Evolutionary conservation across 352 stramenopile genomes (phyloP).

Genomic region (Pilasporangium apinafurcum): DNA sequence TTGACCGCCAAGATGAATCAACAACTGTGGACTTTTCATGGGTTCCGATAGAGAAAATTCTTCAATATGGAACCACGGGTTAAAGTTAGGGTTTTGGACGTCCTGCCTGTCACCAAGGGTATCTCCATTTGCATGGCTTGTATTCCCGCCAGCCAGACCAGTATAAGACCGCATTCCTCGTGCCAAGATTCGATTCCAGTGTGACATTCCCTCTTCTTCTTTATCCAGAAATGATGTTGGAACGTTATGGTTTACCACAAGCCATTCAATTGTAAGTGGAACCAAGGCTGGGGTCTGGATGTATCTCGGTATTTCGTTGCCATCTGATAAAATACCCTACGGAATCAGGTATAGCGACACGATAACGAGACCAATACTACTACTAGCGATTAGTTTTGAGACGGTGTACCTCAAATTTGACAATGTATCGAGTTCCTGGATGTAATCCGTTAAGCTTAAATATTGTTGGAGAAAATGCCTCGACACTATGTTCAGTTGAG

Average conservation of each 20-base stretch:
- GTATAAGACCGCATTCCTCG: constrained; percentile 28
- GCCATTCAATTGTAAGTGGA: constrained; percentile 37
- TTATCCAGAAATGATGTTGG: constrained; percentile 13
- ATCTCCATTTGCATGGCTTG: constrained; percentile 26
- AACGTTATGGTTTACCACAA: constrained; percentile 45
- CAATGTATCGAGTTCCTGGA: constrained; percentile 42
- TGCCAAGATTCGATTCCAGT: constrained; percentile 35
- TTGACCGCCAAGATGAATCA: constrained; percentile 59
- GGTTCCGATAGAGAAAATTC: constrained; percentile 43
- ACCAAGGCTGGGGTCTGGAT: constrained; percentile 30
- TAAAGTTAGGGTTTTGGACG: constrained; percentile 23
- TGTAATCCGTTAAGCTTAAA: constrained; percentile 55
- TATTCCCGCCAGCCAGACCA: constrained; percentile 18
- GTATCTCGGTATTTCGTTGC: constrained; percentile 13
- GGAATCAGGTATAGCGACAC: background rate
- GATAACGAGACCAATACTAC: background rate
- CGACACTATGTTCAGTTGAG: constrained; percentile 14
- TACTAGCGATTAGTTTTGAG: background rate
- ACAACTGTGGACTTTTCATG: constrained; percentile 35
- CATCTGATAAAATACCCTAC: constrained; percentile 30
- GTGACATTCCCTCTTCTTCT: constrained; percentile 3
- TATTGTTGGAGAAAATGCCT: constrained; percentile 45
- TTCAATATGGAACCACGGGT: constrained; percentile 63
- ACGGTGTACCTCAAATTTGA: constrained; percentile 41
- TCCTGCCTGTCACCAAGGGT: constrained; percentile 29